Base-by-base conservation (phyloP, 2,329 filamentous ascomycete genomes). In the Cercospora zeina region DNA sequence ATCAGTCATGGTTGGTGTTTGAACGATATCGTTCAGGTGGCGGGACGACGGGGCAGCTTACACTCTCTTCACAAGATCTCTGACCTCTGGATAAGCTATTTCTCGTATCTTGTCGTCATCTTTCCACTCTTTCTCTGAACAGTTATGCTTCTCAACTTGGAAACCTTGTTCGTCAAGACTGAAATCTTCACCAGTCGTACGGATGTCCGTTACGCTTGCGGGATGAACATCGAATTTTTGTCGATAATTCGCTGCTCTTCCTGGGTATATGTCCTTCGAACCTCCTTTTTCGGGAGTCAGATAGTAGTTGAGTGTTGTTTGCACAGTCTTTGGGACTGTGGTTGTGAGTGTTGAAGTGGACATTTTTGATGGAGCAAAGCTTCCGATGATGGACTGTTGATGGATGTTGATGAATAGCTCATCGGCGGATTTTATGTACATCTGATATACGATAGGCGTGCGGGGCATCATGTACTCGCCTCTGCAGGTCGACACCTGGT, bases 1-100 rank as follows among this genome's bases (percentile, higher is more conserved):
- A 9, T 31, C 30, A 31, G 30, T 31, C 30, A 9, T 31, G 30
- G 30, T 5, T 31, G 5, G 5, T 9, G 30, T 9, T n/a, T n/a
- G n/a, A n/a, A n/a, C 4, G 30, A 31, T 31, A 9, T 31, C 30
- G 30, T 31, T 31, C 30, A 9, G 9, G 30, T 5, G 9, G 30
- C 9, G 5, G 5, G 30, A 31, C 4, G 5, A 31, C 4, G 4
- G 30, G 30, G 30, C 9, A 31, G 30, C 30, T 31, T 9, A 31
- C 30, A 65, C 72, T 55, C 76, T 70, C 62, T 76, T 77, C 33
- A 77, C 58, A n/a, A 77, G 58, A 47, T 75, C 64, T 37, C 73
- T 73, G 1, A 68, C 71, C 59, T 77, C 75, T 1, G 70, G 69
- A 61, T 77, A 76, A 58, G 75, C 76, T 11, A 67, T 60, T 27